Base-by-base conservation (phyloP, 176 grass and related monocot genomes). In the Cenchrus purpureus region DNA sequence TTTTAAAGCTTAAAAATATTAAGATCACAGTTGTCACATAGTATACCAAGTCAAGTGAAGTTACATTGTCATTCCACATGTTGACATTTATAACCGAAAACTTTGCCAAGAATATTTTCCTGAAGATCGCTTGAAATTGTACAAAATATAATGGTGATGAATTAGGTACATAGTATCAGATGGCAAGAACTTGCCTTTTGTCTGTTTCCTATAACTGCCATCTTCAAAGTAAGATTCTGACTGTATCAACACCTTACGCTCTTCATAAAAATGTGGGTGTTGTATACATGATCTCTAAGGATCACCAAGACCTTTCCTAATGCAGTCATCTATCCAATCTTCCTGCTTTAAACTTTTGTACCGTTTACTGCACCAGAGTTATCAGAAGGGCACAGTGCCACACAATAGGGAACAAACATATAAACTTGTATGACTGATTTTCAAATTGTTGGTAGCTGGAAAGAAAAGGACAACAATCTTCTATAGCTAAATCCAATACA, bases 121-220 rank as follows among this genome's bases (percentile, higher is more conserved):
- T 62, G 12, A 32, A 62, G 59, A 62, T 28, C 19, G 22, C 25
- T 10, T 62, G 25, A 28, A 62, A 62, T 62, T 62, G n/a, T 9
- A 62, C 2, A 60, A 3, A 29, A 64, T 32, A 64, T 62, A 62
- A 62, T 28, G 22, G 22, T 28, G n/a, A 28, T 10, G 25, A 62
- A 62, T 5, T 60, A 28, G 12, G n/a, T 62, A 28, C 59, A 62
- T 25, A 62, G 59, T 62, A 62, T 28, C 10, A 0, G 0, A 62
- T 62, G 59, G 59, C 22, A 62, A 62, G 59, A 62, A 62, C n/a
- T 28, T 62, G 59, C 22, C n/a, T 62, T 62, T 62, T 62, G 59
- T 28, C n/a, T 12, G n/a, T 25, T 28, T 62, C 25, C 3, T 62
- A 25, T 0, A 62, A 62, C 3, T 62, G n/a, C 10, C 59, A 0